Base-by-base conservation (phyloP, 2,329 filamentous ascomycete species). In the Arthrobotrys megalospora region DNA sequence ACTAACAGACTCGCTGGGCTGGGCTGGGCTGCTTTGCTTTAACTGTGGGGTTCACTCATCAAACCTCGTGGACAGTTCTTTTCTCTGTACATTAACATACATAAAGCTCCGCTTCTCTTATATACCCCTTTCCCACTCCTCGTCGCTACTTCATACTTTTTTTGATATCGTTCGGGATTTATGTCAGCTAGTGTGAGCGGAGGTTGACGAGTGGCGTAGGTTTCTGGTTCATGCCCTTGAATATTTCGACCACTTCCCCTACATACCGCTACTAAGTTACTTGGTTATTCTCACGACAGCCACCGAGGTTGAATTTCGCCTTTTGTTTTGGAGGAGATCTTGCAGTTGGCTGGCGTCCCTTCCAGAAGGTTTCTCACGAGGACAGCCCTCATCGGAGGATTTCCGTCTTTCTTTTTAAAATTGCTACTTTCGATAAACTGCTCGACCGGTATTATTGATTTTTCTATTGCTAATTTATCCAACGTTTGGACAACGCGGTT, bases 111-210 rank as follows among this genome's bases (percentile, higher is more conserved):
- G 32, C 50, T 32, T 50, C 66, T 62, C 52, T 62, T 60, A 70
- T 70, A 62, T 65, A 60, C 60, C 60, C 58, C 55, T 71, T 71
- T 64, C 67, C 50, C 45, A 47, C 58, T 55, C 48, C 21, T 64
- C 62, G 55, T 75, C 63, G 70, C 63, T 47, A 75, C 50, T 43
- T 75, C 63, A 68, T 76, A 76, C 72, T 70, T 64, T 69, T 67
- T 76, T 76, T 55, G 72, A 68, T 48, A 69, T 76, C 58, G 48
- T 64, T 66, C 72, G 58, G 65, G 55, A 58, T 69, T 69, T 76
- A 76, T 76, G 58, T 76, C 72, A 76, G 72, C 72, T 76, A 76
- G 72, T 48, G 70, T 75, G 65, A 21, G 58, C 72, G 72, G 72
- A 76, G 72, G 72, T 76, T 76, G 72, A 52, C 72, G 72, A 76